Evolutionary conservation across 176 grass and related monocot genomes (phyloP), one percentile per base, ranked within the genome.

Genomic region (Elymus sibiricus): DNA sequence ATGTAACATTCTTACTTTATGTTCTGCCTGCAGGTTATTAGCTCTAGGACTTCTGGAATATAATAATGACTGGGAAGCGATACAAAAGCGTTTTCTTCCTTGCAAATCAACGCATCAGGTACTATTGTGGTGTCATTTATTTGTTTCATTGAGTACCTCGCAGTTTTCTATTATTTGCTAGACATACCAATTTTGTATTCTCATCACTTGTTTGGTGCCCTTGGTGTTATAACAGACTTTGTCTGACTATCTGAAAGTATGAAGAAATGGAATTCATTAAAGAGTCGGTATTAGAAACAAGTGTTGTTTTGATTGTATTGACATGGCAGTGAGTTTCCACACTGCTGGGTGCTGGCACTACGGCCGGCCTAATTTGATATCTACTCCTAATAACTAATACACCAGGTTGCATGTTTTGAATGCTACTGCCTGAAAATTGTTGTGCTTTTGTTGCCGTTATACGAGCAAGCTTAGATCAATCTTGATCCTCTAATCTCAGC

Each of bases 51-150:
- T 98, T 81, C 38, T 88, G 90, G 87, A 98, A 74, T 88, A 91
- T 83, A 98, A 98, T 80, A 92, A 85, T 91, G 97, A 98, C 38
- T 95, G 94, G 92, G 93, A 69, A 56, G 84, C 92, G 24, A 95
- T 95, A 87, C 97, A 95, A 74, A 94, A 91, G 51, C 94, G 91
- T 4, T 98, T 94, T 86, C 92, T 98, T 91, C 94, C 94, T 65
- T 92, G 92, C 92, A 98, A 98, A 91, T 88, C 90, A 1, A 92
- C 85, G 37, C 92, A 92, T 89, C 93, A 98, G 94, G 97, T 95
- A 76, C 60, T 79, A 80, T 86, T 61, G 70, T 85, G 78, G 24
- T 44, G 85, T 59, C 47, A 10, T 79, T 64, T 79, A 27, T n/a
- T 46, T 59, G 13, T 62, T 76, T 25, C 27, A 28, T 74, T 59